These are phyloP conservation scores for Magnusiomyces paraingens DNA, from an alignment of 1,139 yeast genomes.

Conservation along the genomic window DNA sequence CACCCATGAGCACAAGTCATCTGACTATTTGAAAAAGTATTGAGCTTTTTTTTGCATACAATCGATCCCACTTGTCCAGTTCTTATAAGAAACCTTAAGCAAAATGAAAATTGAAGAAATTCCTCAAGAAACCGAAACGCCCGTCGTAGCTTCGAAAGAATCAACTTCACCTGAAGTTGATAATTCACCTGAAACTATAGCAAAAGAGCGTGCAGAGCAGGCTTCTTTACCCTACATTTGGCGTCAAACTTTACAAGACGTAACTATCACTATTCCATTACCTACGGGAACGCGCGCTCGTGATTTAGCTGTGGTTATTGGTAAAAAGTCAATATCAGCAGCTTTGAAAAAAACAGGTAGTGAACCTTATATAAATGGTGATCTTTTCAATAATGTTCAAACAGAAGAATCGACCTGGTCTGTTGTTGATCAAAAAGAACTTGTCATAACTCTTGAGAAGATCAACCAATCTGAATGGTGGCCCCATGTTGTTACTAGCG, in stretches of 20 bases:
- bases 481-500: constrained; percentile 40
- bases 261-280: constrained; percentile 34
- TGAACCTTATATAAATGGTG: constrained; percentile 30
- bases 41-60: too few relatives aligned
- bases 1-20: too few relatives aligned
- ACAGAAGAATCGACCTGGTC: constrained; percentile 41
- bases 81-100: neutral
- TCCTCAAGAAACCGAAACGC: neutral
- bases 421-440: constrained; percentile 35
- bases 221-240: constrained; percentile 31
- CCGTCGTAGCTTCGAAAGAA: constrained; percentile 8
- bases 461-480: constrained; percentile 39
- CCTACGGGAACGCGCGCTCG: constrained; percentile 35
- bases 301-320: constrained; percentile 28
- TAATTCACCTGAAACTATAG: constrained; percentile 19
- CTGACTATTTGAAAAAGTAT: too few relatives aligned
- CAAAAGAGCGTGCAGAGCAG: constrained; percentile 18
- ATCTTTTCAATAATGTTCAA: constrained; percentile 31
- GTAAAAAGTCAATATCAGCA: constrained; percentile 25
- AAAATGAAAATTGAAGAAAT: constrained; percentile 12
- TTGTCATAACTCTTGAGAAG: constrained; percentile 37
- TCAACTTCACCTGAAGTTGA: constrained; percentile 6
- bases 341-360: constrained; percentile 22
- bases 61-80: too few relatives aligned
- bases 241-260: constrained; percentile 40